Evolutionary conservation across 805 yeast genomes (phyloP).

Genomic region (Zygoascus tannicola): DNA sequence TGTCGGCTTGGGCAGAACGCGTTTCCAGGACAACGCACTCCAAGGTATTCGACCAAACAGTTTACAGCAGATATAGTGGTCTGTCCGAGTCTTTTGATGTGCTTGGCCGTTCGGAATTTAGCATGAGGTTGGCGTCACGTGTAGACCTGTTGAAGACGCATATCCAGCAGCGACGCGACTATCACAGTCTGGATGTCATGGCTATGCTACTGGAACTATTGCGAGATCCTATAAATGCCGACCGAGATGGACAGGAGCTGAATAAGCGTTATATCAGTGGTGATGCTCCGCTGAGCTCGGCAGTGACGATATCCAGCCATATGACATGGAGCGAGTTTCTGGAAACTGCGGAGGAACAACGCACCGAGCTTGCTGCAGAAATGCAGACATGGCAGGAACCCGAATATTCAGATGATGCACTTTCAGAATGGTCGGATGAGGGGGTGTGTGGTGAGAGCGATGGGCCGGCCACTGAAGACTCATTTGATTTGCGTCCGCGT

Average conservation of each 20-base stretch:
- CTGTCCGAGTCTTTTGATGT: constrained; percentile 23
- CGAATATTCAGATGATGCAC: constrained; percentile 2
- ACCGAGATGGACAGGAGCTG: neutral
- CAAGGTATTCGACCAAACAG: constrained; percentile 12
- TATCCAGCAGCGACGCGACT: neutral
- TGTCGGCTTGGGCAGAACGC: neutral
- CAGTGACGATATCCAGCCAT: constrained; percentile 1
- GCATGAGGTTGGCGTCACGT: constrained; percentile 18
- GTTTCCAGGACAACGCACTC: constrained; percentile 5
- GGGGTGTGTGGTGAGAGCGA: neutral
- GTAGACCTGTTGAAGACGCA: neutral
- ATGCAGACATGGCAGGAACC: constrained; percentile 23
- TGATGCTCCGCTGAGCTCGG: constrained; percentile 1
- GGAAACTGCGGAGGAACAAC: neutral
- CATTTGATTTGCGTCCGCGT: neutral
- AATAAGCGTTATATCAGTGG: neutral
- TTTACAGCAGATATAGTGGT: constrained; percentile 14
- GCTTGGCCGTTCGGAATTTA: constrained; percentile 23
- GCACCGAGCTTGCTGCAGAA: too few species aligned
- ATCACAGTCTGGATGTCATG: constrained; percentile 9
- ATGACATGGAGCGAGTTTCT: neutral
- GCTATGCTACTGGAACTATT: constrained; percentile 17
- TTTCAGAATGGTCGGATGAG: constrained; percentile 7
- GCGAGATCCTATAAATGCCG: constrained; percentile 5
- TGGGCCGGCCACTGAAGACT: neutral